Base-by-base conservation (phyloP, 2,329 filamentous ascomycete species). In the Fusarium neocosmosporiellum region DNA sequence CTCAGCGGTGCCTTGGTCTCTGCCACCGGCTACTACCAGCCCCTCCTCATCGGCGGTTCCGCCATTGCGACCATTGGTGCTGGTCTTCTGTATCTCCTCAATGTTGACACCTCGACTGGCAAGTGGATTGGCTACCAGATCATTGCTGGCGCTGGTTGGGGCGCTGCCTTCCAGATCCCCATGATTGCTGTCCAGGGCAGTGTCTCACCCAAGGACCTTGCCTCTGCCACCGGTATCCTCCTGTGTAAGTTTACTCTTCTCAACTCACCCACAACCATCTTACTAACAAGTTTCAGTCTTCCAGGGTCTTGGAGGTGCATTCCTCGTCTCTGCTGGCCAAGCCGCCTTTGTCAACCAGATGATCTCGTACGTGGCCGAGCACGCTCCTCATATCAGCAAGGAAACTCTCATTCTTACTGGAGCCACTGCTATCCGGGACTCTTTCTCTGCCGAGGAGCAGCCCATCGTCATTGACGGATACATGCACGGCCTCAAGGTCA, bases 401-500 rank as follows among this genome's bases (percentile, higher is more conserved):
- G 71, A 63, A 7, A 71, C 74, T 1, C 81, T 88, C 5, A 78
- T 86, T 36, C 74, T 81, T 2, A 84, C 84, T 0, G 86, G 86
- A 18, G 86, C 86, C 4, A 92, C 90, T 0, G 86, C 89, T 71
- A 83, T 94, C 39, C 86, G 89, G 72, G 67, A 77, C 7, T 81
- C 81, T 2, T 89, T 93, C 70, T 77, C 84, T 0, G 64, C 76
- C 0, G 78, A 87, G n/a, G 85, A 84, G 65, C 82, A 92, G 3
- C 76, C 81, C 0, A 82, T 84, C 0, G 89, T 93, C 43, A 83
- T 92, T 29, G 71, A 80, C 0, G 90, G 89, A 0, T 94, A 94
- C 81, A 92, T 88, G 74, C 81, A 88, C 61, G 88, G 89, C 0
- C 88, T 92, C 74, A 90, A 91, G 77, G 90, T 92, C 9, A 85